phyloP scores from a whole-genome alignment of 352 stramenopile species.

The Pythium pyrilobum region DNA sequence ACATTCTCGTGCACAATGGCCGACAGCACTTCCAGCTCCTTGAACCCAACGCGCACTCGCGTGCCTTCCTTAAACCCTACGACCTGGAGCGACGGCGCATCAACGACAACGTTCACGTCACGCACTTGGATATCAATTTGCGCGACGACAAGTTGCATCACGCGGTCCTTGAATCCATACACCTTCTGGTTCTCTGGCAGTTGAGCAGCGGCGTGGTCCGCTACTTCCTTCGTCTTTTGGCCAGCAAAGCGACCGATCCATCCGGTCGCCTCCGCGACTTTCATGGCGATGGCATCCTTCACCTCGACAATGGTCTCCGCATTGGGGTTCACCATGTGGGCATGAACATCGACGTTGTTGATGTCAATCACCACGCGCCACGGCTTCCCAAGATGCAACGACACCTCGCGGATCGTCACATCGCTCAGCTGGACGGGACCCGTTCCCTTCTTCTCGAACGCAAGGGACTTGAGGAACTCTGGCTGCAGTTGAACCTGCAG shows the following conservation, averaged over 20 bases:
- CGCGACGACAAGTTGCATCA: slow-evolving; percentile 24
- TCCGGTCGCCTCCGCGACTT: slow-evolving; percentile 14
- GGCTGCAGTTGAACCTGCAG: slow-evolving; percentile 19
- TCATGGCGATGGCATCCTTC: slow-evolving; percentile 19
- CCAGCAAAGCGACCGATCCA: slow-evolving; percentile 19
- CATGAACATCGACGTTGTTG: slow-evolving; percentile 18
- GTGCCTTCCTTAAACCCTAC: slow-evolving; percentile 6
- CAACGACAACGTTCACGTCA: slow-evolving; percentile 13
- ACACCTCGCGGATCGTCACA: slow-evolving; percentile 19
- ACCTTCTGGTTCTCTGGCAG: slow-evolving; percentile 8
- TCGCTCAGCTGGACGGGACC: slow-evolving; percentile 12
- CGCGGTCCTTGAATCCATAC: slow-evolving; percentile 25
- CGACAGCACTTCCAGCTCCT: slow-evolving; percentile 17
- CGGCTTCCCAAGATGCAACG: slow-evolving; percentile 14
- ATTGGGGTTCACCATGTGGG: slow-evolving; percentile 15
- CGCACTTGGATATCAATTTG: slow-evolving; percentile 24
- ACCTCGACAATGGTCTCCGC: slow-evolving; percentile 9
- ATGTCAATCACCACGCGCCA: slow-evolving; percentile 25
- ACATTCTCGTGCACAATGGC: slow-evolving; percentile 18
- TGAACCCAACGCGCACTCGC: slow-evolving; percentile 9
- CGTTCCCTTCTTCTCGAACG: slow-evolving; percentile 19
- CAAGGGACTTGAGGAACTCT: slow-evolving; percentile 22
- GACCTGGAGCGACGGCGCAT: slow-evolving; percentile 1
- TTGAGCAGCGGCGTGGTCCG: not conserved
- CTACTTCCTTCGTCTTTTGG: slow-evolving; percentile 19